These are phyloP conservation scores for Colletotrichum lentis DNA, from an alignment of 2,329 filamentous ascomycete species.

Conservation along the genomic window DNA sequence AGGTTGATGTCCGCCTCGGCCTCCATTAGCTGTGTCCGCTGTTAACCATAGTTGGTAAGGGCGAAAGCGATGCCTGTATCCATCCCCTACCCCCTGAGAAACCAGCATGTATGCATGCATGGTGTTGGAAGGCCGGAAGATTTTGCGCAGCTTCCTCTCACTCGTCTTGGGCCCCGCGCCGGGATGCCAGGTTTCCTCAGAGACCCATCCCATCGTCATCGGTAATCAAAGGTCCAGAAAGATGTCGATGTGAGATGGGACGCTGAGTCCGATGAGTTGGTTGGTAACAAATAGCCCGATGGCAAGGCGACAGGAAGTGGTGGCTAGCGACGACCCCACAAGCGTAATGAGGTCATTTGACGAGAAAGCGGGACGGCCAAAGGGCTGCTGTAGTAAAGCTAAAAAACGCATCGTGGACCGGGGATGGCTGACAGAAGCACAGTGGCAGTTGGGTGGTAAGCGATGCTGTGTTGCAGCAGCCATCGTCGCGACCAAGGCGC, in stretches of 20 bases:
- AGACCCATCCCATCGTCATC: slow-evolving; percentile 27
- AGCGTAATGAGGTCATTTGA: slow-evolving; percentile 36
- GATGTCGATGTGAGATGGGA: slow-evolving; percentile 16
- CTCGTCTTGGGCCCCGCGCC: slow-evolving; percentile 5
- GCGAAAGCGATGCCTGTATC: neutral
- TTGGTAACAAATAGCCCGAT: neutral
- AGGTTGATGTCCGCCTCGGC: slow-evolving; percentile 16
- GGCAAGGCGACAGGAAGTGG: neutral
- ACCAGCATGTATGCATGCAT: slow-evolving; percentile 1
- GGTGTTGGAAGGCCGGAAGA: slow-evolving; percentile 23
- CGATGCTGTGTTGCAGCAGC: slow-evolving; percentile 16
- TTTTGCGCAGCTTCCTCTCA: slow-evolving; percentile 26
- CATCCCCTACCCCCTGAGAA: slow-evolving; percentile 17
- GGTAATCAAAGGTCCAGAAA: slow-evolving; percentile 13
- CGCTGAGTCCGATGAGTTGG: neutral
- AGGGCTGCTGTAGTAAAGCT: slow-evolving; percentile 10
- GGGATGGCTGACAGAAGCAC: slow-evolving; percentile 19
- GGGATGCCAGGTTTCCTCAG: slow-evolving; percentile 15
- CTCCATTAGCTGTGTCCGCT: slow-evolving; percentile 13
- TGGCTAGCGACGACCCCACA: slow-evolving; percentile 5
- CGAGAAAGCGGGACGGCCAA: slow-evolving; percentile 22
- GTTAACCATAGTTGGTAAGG: slow-evolving; percentile 6
- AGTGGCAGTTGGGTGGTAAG: neutral
- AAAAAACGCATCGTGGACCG: neutral
- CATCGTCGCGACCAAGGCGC: slow-evolving; percentile 21